Percentiles rank a stretch among this genome's conserved stretches.
These are phyloP conservation scores for Pinus taeda DNA, from an alignment of 75 land plant species.

Conservation along the genomic window DNA sequence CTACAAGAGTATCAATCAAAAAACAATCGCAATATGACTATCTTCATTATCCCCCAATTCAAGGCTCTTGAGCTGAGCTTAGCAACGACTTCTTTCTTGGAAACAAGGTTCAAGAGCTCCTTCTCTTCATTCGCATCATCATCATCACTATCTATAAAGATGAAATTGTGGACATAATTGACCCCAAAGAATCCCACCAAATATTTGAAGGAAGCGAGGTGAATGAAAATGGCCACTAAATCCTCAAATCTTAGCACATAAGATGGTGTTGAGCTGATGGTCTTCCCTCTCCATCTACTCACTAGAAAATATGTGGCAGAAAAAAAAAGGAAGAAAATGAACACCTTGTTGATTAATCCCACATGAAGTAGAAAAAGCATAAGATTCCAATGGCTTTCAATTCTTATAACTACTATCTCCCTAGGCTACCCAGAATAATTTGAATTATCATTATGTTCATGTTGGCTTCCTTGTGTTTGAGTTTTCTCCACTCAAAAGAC, in stretches of 20 bases:
- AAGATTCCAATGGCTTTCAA: no score
- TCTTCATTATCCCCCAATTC: conserved; percentile 29
- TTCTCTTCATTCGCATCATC: neutral
- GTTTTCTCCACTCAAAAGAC: no score
- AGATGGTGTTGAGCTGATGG: conserved; percentile 60
- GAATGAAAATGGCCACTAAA: conserved; percentile 49
- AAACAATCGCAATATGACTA: conserved; percentile 42
- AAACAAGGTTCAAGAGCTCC: neutral
- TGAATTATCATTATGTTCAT: no score
- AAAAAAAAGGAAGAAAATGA: conserved; percentile 60
- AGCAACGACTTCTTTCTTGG: neutral
- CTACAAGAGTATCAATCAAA: no score
- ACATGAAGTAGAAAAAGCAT: no score
- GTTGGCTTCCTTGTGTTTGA: no score
- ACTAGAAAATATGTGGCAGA: conserved; percentile 54
- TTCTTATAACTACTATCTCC: no score
- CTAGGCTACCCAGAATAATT: no score
- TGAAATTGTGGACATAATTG: conserved; percentile 57
- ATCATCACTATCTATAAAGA: conserved; percentile 12
- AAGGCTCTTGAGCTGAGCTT: conserved; percentile 14
- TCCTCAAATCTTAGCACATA: conserved; percentile 63
- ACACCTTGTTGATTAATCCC: no score
- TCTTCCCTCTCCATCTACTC: conserved; percentile 89
- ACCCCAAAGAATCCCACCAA: conserved; percentile 84
- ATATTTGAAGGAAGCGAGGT: conserved; percentile 72